A percentile compares a stretch with the other conserved stretches of the same genome.
phyloP scores from a whole-genome alignment of 2,329 filamentous ascomycete species.

The Sporothrix luriei region DNA sequence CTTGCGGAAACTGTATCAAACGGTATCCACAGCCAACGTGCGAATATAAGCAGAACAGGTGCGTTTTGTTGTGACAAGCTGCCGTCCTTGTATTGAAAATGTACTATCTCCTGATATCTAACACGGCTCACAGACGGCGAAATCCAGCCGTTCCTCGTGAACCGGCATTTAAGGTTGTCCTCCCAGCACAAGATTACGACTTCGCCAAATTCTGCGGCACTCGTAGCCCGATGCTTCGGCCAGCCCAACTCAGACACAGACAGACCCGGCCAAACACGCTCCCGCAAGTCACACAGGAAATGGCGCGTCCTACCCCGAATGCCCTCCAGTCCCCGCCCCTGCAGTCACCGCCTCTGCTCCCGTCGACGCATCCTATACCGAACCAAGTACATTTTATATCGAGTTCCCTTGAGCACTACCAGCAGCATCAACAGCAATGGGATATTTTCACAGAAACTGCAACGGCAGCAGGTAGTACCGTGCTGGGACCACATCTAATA shows the following conservation, averaged over 20 bases:
- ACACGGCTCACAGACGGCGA: slow-evolving; percentile 14
- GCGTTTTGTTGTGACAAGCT: background rate
- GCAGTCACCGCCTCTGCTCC: background rate
- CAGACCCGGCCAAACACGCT: background rate
- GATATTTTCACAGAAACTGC: slow-evolving; percentile 12
- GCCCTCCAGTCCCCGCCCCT: background rate
- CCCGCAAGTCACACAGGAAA: background rate
- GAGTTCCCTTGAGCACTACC: background rate
- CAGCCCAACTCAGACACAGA: slow-evolving; percentile 27
- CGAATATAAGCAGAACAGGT: slow-evolving; percentile 47
- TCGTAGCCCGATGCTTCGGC: slow-evolving; percentile 35
- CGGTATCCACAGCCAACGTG: slow-evolving; percentile 56
- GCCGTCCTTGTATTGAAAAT: background rate
- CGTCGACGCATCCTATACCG: background rate
- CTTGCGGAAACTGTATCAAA: slow-evolving; percentile 57
- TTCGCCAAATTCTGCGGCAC: slow-evolving; percentile 33
- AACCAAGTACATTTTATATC: background rate
- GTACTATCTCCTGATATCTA: slow-evolving; percentile 19
- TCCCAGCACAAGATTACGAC: slow-evolving; percentile 31
- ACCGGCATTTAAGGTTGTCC: slow-evolving; percentile 38
- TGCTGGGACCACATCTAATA: slow-evolving; percentile 25
- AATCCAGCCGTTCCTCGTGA: slow-evolving; percentile 36
- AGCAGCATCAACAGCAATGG: slow-evolving; percentile 28
- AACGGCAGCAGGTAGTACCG: slow-evolving; percentile 27
- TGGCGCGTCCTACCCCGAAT: background rate